Conservation (phyloP, 305 asterid species). For the Rubia peregrina region DNA sequence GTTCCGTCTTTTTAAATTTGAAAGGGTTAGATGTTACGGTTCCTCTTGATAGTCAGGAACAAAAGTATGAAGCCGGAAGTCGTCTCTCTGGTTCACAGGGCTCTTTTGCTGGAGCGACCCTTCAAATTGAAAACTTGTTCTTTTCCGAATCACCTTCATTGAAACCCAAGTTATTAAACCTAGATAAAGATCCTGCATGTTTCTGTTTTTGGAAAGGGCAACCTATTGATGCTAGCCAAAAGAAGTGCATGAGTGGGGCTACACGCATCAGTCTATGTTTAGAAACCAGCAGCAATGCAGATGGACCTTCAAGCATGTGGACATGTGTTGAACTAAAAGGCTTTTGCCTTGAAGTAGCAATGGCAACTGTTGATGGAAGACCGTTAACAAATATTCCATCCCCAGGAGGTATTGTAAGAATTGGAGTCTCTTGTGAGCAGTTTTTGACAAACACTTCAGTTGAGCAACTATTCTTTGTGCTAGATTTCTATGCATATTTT, state of each 20-base stretch:
- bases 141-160: constrained; percentile 80
- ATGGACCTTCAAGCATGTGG: constrained; percentile 52
- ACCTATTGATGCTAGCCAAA: constrained; percentile 96
- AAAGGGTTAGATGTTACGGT: constrained; percentile 71
- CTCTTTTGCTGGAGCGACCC: constrained; percentile 84
- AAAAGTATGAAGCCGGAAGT: constrained; percentile 31
- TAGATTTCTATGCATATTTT: constrained; percentile 71
- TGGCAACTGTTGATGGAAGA: constrained; percentile 97
- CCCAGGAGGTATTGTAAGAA: constrained; percentile 88
- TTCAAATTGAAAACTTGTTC: constrained; percentile 68
- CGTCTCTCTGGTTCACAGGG: constrained; percentile 33
- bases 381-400: constrained; percentile 86
- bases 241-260: constrained; percentile 63
- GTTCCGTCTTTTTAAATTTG: constrained; percentile 49
- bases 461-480: constrained; percentile 87
- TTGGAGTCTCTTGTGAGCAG: constrained; percentile 86
- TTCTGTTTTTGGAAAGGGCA: constrained; percentile 93
- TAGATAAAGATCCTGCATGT: constrained; percentile 95
- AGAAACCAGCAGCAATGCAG: constrained; percentile 44
- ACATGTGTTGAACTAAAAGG: constrained; percentile 83
- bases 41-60: constrained; percentile 53
- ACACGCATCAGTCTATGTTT: constrained; percentile 68
- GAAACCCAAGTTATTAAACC: constrained; percentile 55
- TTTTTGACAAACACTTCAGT: constrained; percentile 79
- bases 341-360: constrained; percentile 69